phyloP scores from a whole-genome alignment of 805 yeast species.

The Metschnikowia amazonensis region DNA sequence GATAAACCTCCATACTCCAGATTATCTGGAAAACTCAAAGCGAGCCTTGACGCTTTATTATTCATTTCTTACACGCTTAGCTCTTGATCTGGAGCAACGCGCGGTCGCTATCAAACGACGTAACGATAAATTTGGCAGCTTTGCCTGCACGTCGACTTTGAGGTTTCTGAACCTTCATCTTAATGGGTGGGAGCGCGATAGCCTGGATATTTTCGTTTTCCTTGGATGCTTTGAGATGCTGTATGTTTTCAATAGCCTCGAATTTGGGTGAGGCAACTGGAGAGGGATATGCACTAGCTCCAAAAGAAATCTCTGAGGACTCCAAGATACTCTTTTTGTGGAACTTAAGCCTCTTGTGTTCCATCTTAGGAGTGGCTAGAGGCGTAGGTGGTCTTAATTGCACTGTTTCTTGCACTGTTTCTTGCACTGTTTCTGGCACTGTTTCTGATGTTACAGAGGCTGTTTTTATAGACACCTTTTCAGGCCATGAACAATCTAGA shows the following conservation, averaged over 20 bases:
- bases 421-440: not conserved
- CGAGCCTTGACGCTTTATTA: too few species aligned
- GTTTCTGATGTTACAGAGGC: not conserved
- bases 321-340: too few species aligned
- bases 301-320: too few species aligned
- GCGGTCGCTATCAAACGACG: conserved; percentile 30
- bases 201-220: conserved; percentile 8
- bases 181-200: conserved; percentile 12
- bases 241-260: conserved; percentile 10
- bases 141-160: conserved; percentile 2
- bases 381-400: not conserved
- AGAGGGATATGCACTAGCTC: conserved; percentile 30
- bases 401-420: too few species aligned
- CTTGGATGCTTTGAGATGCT: not conserved
- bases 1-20: not conserved
- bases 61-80: not conserved
- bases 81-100: conserved; percentile 21
- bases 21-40: too few species aligned
- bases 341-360: not conserved
- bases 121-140: conserved; percentile 27
- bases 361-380: not conserved
- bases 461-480: conserved; percentile 1
- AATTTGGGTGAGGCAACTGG: conserved; percentile 28
- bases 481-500: conserved; percentile 44
- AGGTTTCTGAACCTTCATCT: conserved; percentile 14